phyloP scores from a whole-genome alignment of 768 basidiomycete genomes.

The Hericium rajendrae region DNA sequence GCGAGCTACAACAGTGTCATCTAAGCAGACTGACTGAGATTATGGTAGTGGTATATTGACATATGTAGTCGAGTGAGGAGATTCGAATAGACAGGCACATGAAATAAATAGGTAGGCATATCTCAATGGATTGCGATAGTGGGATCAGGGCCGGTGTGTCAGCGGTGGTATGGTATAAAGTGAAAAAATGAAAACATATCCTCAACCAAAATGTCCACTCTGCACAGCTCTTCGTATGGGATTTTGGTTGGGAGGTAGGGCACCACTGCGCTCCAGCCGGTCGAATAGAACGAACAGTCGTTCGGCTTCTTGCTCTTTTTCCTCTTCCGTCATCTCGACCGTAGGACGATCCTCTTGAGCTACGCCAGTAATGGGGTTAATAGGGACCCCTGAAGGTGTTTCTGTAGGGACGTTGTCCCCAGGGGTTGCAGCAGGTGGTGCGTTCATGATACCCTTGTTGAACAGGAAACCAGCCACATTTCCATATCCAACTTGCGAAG shows the following conservation, averaged over 20 bases:
- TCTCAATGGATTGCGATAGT: no score
- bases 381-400: slow-evolving; percentile 33
- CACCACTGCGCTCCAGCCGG: slow-evolving; percentile 70
- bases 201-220: slow-evolving; percentile 27
- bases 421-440: slow-evolving; percentile 29
- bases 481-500: slow-evolving; percentile 85
- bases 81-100: no score
- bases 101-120: no score
- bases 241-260: slow-evolving; percentile 54
- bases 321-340: slow-evolving; percentile 81
- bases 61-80: no score
- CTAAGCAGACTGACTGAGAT: no score
- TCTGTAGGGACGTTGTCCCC: slow-evolving; percentile 22
- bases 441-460: slow-evolving; percentile 73
- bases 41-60: no score
- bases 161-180: no score
- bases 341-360: slow-evolving; percentile 29
- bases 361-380: slow-evolving; percentile 87
- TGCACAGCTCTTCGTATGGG: slow-evolving; percentile 66
- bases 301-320: slow-evolving; percentile 92
- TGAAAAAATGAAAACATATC: no score
- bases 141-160: no score
- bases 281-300: slow-evolving; percentile 88
- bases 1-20: no score
- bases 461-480: slow-evolving; percentile 93